These are phyloP conservation scores for Cryphonectria naterciae DNA, from an alignment of 2,329 filamentous ascomycete genomes.

Conservation along the genomic window DNA sequence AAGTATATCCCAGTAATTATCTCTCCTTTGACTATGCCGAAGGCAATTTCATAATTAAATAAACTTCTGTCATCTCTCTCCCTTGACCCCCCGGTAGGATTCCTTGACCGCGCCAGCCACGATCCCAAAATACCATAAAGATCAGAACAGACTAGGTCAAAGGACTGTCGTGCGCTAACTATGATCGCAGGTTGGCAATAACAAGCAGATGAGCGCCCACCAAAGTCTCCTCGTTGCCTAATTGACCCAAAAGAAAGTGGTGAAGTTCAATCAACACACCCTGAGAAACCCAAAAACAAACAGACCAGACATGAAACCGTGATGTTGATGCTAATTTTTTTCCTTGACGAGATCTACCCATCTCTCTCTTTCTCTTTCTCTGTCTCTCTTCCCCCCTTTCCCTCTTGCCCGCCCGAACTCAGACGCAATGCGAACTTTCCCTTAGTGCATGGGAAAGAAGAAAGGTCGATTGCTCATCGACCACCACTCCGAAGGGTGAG, in stretches of 20 bases:
- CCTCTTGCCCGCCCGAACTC: neutral
- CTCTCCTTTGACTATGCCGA: neutral
- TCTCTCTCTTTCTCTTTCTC: no score
- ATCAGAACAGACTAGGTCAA: neutral
- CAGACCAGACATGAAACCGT: neutral
- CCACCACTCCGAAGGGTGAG: neutral
- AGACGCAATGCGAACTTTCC: neutral
- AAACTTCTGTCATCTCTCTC: neutral
- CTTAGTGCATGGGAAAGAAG: neutral
- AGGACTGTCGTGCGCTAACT: neutral
- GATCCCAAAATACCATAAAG: neutral
- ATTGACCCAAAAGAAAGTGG: neutral
- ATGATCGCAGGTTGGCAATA: neutral
- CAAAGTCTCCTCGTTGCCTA: neutral
- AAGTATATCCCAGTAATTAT: neutral
- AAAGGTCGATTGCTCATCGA: neutral
- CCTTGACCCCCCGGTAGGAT: no score
- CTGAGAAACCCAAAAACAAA: neutral
- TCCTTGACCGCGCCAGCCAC: neutral
- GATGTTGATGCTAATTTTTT: neutral
- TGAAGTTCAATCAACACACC: neutral
- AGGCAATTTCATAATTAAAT: neutral
- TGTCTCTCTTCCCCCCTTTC: neutral
- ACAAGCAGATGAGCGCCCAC: neutral
- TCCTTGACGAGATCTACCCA: neutral